phyloP scores from a whole-genome alignment of 2,329 filamentous ascomycete species.

The Aspergillus phoenicis region DNA sequence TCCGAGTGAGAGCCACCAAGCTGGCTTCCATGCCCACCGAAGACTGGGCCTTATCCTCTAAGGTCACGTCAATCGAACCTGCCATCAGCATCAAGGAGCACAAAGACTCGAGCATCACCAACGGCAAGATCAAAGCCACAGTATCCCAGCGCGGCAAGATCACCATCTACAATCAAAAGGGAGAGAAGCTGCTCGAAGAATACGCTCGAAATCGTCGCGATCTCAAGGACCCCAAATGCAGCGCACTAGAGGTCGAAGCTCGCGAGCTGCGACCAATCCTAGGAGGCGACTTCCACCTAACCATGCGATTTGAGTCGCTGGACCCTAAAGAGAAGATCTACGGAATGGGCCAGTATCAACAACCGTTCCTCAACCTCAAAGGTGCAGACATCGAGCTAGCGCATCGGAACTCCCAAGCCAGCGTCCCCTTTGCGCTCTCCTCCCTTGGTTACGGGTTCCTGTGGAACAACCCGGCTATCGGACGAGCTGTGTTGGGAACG shows the following conservation, averaged over 20 bases:
- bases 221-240: conserved; percentile 60
- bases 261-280: conserved; percentile 60
- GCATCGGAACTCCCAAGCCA: conserved; percentile 68
- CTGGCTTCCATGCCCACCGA: conserved; percentile 39
- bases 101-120: conserved; percentile 46
- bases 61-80: conserved; percentile 18
- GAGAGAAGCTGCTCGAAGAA: conserved; percentile 55
- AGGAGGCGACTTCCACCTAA: conserved; percentile 60
- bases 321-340: conserved; percentile 62
- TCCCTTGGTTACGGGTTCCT: conserved; percentile 64
- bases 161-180: conserved; percentile 48
- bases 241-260: conserved; percentile 58
- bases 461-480: conserved; percentile 68
- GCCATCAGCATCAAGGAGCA: conserved; percentile 21
- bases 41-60: conserved; percentile 39
- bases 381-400: conserved; percentile 65
- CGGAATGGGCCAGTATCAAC: conserved; percentile 71
- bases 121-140: conserved; percentile 53
- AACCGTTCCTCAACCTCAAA: conserved; percentile 64
- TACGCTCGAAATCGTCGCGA: conserved; percentile 56
- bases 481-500: conserved; percentile 62
- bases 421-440: conserved; percentile 64
- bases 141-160: conserved; percentile 55
- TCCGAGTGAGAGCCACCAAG: conserved; percentile 43
- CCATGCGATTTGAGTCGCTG: conserved; percentile 60